Base-by-base conservation (phyloP, 2,329 filamentous ascomycete genomes). In the Ploettnerulaceae sp. region DNA sequence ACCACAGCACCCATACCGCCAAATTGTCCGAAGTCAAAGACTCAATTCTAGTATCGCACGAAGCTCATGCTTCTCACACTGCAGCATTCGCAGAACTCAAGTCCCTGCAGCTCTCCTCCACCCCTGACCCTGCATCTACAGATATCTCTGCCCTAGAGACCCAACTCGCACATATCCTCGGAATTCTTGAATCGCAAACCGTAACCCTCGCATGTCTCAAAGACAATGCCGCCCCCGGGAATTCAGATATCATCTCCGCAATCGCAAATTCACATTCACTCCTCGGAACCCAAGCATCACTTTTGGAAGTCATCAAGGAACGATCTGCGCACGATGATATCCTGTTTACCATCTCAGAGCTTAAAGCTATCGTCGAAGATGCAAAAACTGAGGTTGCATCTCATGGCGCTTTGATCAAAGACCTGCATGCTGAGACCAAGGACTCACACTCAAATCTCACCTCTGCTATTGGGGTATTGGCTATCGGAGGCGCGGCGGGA, bases 361-460 rank as follows among this genome's bases (percentile, higher is more conserved):
- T 61, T 17, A 61, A 57, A 37, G 29, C 49, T 2, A 46, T 56
- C 9, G 20, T 62, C 3, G 51, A 51, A 24, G 57, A 59, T 12
- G 59, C 53, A 7, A 57, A 57, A 41, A 41, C 52, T 2, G 56
- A 51, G 9, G 43, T 59, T 12, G 49, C 35, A 8, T 50, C 39
- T 3, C 52, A 58, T 26, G 42, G 49, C 3, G 48, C 38, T 5
- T 17, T 56, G 0, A 48, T 60, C 4, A 61, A 51, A 21, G 55
- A 56, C 12, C 48, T 60, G 4, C 57, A 60, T 17, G 45, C 54
- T 11, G 47, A 54, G 7, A 53, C 54, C 3, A 59, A 56, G 33
- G 47, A 41, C 7, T 50, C 54, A 0, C 51, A 59, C 35, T 56
- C 56, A 0, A 49, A 52, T 5, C 49, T 63, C 29, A 44, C 47